Percentiles rank a stretch among this genome's conserved stretches.
Evolutionary conservation across 208 protist genomes (phyloP).

Genomic region (Herpetomonas tarakana): DNA sequence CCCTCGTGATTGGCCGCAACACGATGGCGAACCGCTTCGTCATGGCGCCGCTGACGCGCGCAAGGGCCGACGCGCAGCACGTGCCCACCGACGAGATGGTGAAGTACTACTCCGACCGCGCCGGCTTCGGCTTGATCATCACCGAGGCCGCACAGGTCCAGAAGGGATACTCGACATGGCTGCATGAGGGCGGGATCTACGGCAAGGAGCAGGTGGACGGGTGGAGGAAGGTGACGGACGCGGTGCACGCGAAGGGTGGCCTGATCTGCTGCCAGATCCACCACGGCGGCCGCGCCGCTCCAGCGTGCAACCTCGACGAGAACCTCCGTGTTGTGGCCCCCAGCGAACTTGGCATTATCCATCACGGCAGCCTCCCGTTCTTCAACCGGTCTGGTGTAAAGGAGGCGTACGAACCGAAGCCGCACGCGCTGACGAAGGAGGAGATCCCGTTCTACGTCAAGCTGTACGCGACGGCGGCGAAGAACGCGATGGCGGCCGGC

Average conservation of each 20-base stretch:
- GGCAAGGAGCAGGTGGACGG: background rate
- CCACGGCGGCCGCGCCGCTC: background rate
- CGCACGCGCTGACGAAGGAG: constrained; percentile 31
- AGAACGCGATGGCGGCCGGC: constrained; percentile 39
- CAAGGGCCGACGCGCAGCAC: background rate
- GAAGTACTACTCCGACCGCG: background rate
- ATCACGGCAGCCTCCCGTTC: background rate
- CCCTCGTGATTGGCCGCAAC: background rate
- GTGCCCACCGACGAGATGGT: background rate
- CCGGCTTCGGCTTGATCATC: background rate
- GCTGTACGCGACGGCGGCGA: constrained; percentile 34
- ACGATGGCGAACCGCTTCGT: constrained; percentile 1
- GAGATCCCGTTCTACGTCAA: constrained; percentile 35
- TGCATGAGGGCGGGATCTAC: background rate
- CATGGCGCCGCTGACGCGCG: background rate
- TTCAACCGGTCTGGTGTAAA: background rate
- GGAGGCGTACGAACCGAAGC: background rate
- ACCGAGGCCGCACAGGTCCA: background rate
- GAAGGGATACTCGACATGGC: background rate
- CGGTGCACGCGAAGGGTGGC: background rate
- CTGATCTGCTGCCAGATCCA: background rate
- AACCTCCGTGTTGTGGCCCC: background rate
- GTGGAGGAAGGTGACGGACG: background rate
- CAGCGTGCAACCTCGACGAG: background rate
- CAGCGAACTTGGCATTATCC: background rate